Evolutionary conservation across 257 asterid species (phyloP).

Genomic region (Galeopsis tetrahit): DNA sequence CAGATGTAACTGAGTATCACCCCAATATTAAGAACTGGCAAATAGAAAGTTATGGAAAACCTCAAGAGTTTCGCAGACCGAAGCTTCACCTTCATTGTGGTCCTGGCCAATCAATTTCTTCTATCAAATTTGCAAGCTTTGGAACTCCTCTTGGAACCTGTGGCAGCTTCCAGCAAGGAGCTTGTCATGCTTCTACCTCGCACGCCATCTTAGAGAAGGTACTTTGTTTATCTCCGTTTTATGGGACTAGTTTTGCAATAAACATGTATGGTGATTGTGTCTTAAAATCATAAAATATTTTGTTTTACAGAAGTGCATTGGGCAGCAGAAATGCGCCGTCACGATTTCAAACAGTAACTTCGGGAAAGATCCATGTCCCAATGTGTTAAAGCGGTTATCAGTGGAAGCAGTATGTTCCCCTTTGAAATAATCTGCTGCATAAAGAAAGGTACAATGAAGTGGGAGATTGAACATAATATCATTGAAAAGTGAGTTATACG

Average conservation of each 20-base stretch:
- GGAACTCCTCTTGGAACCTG: conserved; percentile 94
- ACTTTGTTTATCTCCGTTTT: conserved; percentile 8
- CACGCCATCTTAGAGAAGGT: conserved; percentile 69
- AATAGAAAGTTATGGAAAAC: conserved; percentile 68
- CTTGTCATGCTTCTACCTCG: conserved; percentile 86
- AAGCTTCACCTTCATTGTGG: conserved; percentile 77
- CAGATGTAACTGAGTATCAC: conserved; percentile 84
- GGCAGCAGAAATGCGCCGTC: conserved; percentile 69
- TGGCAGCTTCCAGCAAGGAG: conserved; percentile 85
- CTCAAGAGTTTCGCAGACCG: conserved; percentile 64
- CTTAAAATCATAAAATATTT: background rate
- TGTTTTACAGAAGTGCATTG: conserved; percentile 74
- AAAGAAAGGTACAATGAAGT: conserved; percentile 26
- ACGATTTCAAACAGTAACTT: conserved; percentile 73
- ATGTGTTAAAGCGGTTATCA: conserved; percentile 69
- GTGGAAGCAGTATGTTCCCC: conserved; percentile 86
- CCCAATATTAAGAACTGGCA: conserved; percentile 86
- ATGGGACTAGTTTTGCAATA: background rate
- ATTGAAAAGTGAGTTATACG: conserved; percentile 31
- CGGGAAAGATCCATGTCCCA: conserved; percentile 87
- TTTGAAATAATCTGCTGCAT: conserved; percentile 33
- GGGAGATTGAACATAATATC: conserved; percentile 31
- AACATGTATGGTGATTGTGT: background rate
- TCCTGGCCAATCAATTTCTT: conserved; percentile 66
- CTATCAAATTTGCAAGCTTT: conserved; percentile 94